These are phyloP conservation scores for Xylariaceae sp. DNA, from an alignment of 2,329 filamentous ascomycete genomes.

Conservation along the genomic window DNA sequence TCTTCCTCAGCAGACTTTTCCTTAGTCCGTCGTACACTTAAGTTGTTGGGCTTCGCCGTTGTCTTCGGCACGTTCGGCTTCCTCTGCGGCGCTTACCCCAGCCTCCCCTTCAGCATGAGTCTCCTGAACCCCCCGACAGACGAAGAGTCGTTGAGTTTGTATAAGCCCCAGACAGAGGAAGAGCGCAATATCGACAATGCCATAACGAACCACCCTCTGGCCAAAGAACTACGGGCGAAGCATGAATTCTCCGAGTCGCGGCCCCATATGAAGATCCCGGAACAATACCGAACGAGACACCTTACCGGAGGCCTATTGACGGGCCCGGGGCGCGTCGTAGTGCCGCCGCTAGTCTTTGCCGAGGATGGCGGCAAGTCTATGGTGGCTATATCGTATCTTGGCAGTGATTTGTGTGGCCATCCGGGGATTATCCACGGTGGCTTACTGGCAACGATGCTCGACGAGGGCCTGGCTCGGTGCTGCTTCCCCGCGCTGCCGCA, in stretches of 20 bases:
- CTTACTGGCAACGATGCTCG: slow-evolving; percentile 82
- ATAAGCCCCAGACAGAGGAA: slow-evolving; percentile 50
- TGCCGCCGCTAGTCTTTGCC: slow-evolving; percentile 74
- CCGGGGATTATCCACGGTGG: slow-evolving; percentile 88
- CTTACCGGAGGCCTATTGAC: slow-evolving; percentile 76
- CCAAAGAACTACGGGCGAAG: slow-evolving; percentile 60
- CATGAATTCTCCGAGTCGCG: slow-evolving; percentile 67
- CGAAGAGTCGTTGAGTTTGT: slow-evolving; percentile 66
- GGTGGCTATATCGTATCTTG: slow-evolving; percentile 71
- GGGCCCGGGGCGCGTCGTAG: slow-evolving; percentile 68
- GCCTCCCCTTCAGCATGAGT: slow-evolving; percentile 42
- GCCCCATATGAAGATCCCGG: slow-evolving; percentile 82
- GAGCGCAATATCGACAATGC: slow-evolving; percentile 60
- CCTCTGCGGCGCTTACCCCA: slow-evolving; percentile 50
- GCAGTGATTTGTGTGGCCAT: slow-evolving; percentile 77
- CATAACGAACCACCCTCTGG: slow-evolving; percentile 72
- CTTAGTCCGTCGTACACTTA: slow-evolving; percentile 40
- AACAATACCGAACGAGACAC: slow-evolving; percentile 61
- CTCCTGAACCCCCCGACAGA: slow-evolving; percentile 54
- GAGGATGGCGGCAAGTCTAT: slow-evolving; percentile 64
- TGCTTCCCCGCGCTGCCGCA: slow-evolving; percentile 85
- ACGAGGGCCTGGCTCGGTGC: slow-evolving; percentile 82
- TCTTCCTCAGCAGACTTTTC: slow-evolving; percentile 26
- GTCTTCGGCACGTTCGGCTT: slow-evolving; percentile 48
- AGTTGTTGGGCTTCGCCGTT: slow-evolving; percentile 42